These are phyloP conservation scores for Cladophialophora chaetospira DNA, from an alignment of 2,329 filamentous ascomycete species.

Conservation along the genomic window DNA sequence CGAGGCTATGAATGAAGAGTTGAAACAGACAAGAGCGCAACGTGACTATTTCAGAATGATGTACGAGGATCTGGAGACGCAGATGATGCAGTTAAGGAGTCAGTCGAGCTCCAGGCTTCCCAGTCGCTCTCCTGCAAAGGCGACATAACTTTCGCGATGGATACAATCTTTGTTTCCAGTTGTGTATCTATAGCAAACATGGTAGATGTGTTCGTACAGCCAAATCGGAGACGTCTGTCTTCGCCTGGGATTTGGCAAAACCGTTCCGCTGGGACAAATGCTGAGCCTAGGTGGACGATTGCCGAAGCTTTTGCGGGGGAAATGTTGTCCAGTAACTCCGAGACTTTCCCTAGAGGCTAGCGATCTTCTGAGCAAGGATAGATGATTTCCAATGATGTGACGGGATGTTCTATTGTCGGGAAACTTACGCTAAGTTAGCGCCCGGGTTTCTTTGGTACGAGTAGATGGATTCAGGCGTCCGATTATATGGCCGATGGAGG, in stretches of 20 bases:
- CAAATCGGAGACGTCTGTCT: too few species aligned
- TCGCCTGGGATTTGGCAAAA: too few species aligned
- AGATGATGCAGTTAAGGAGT: constrained; percentile 1
- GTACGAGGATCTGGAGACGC: constrained; percentile 14
- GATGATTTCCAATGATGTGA: not conserved
- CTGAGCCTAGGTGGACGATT: too few species aligned
- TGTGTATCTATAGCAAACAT: too few species aligned
- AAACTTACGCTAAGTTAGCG: not conserved
- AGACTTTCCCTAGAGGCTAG: too few species aligned
- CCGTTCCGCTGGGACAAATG: too few species aligned
- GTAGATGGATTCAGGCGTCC: not conserved
- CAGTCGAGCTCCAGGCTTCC: not conserved
- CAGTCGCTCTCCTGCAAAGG: not conserved
- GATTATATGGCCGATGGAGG: not conserved
- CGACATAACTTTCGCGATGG: too few species aligned
- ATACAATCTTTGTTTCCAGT: too few species aligned
- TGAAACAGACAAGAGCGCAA: constrained; percentile 6
- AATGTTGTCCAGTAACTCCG: too few species aligned
- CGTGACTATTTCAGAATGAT: constrained; percentile 10
- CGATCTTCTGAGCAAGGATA: not conserved
- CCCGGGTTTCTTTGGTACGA: not conserved
- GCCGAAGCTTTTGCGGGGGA: not conserved
- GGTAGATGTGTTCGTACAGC: too few species aligned
- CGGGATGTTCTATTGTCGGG: too few species aligned
- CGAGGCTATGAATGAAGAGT: constrained; percentile 10